Evolutionary conservation across 2,329 filamentous ascomycete species (phyloP).

Genomic region (Colletotrichum lindemuthianum): DNA sequence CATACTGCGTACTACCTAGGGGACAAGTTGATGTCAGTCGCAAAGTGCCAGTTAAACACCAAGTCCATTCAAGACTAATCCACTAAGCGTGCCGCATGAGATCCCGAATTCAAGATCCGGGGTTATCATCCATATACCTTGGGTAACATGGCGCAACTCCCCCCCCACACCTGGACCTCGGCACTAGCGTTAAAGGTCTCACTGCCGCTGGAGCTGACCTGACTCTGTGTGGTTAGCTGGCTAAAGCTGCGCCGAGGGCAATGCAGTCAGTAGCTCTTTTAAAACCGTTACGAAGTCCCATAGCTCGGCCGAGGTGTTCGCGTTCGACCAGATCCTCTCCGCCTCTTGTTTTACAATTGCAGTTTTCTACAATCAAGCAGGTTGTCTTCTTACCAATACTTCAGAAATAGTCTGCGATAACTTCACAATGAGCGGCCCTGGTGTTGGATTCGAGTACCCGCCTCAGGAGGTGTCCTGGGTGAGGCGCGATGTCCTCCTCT

Average conservation of each 20-base stretch:
- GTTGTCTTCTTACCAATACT: background rate
- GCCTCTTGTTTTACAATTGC: conserved; percentile 9
- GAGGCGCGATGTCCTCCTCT: conserved; percentile 88
- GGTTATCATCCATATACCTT: conserved; percentile 3
- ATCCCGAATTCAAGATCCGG: conserved; percentile 32
- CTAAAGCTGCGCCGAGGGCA: conserved; percentile 32
- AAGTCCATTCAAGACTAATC: background rate
- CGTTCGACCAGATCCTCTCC: background rate
- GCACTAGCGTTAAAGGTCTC: conserved; percentile 30
- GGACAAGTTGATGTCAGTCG: too few relatives aligned
- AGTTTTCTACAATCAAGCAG: background rate
- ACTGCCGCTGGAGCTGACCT: conserved; percentile 20
- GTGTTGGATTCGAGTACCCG: conserved; percentile 83
- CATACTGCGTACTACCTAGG: too few relatives aligned
- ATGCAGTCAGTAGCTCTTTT: conserved; percentile 16
- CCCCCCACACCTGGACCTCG: conserved; percentile 37
- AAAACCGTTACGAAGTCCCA: conserved; percentile 30
- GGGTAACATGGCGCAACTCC: conserved; percentile 19
- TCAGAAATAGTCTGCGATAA: background rate
- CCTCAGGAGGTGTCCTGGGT: conserved; percentile 81
- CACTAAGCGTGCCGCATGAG: background rate
- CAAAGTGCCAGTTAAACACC: background rate
- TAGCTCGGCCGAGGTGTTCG: conserved; percentile 27
- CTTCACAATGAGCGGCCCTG: conserved; percentile 50
- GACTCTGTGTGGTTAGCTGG: conserved; percentile 23